Evolutionary conservation across 1,284 basidiomycete species (phyloP), one percentile per base, ranked within the genome.

Genomic region (Sutorius eximius): DNA sequence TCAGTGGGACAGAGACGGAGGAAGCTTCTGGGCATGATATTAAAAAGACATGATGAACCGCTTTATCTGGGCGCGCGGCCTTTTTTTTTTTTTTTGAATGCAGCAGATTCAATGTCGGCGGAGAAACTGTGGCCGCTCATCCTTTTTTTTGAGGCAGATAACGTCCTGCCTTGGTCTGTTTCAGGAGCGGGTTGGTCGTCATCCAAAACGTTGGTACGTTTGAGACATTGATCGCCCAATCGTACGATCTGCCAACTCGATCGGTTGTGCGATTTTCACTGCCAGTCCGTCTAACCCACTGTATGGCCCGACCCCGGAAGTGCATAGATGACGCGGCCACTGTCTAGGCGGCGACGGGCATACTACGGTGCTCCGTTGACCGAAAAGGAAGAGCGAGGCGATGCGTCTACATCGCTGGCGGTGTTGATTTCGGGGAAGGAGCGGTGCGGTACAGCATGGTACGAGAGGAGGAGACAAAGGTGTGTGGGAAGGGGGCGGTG

Each of bases 401-500:
- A 18, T 36, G 40, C 30, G n/a, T 36, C 16, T 36, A 10, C 41
- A 22, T n/a, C 34, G 46, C 30, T 30, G 38, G 52, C 52, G 42
- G 53, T 60, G 55, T 41, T 51, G 49, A 52, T 51, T 51, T 36
- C 32, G 13, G 47, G 27, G 37, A 38, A 20, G 18, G 49, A 18
- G 37, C 37, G 37, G 37, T 38, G 37, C n/a, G 36, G 5, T 32
- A 49, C 41, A 49, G 47, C 47, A 30, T 49, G 20, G 10, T 18
- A 37, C 42, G 42, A 12, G 41, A 42, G 22, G 41, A 42, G 6
- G 6, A 24, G 22, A 16, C 24, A 27, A 27, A 27, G 24, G 24
- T 27, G 43, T 44, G 44, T 65, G 66, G 60, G 60, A 69, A 66
- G 54, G 55, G 47, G 56, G 51, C 36, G 22, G 57, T 52, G 60